Evolutionary conservation across 768 basidiomycete genomes (phyloP), one percentile per base, ranked within the genome.

Genomic region (Thelephora ganbajun): DNA sequence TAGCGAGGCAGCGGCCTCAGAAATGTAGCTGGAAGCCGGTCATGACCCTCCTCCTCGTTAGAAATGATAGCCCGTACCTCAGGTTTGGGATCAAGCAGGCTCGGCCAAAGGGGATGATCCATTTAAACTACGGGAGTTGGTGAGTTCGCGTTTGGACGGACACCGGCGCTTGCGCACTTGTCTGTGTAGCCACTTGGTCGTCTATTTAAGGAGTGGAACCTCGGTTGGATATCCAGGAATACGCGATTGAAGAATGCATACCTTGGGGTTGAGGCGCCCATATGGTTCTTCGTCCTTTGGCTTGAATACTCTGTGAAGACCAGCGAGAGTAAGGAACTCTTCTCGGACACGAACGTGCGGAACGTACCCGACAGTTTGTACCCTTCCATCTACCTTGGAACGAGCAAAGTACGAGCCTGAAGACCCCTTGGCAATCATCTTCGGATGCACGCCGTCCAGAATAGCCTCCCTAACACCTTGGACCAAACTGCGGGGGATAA

Each of bases 321-420:
- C 5, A 30, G 26, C 26, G 26, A 9, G 19, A 6, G 14, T 35
- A 11, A 11, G 19, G 7, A 39, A 35, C 39, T 22, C 19, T 50
- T 18, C 14, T 26, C 11, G 16, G 23, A 33, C 43, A 34, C 6
- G 7, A 4, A 5, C 18, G 14, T 41, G 9, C 39, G 18, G 11
- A 12, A 67, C 84, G 62, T 57, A 87, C 86, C 82, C 86, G 39
- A 90, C 80, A 12, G 83, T 88, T 52, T 84, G 81, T 6, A 88
- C 73, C 41, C 72, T 69, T 18, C 82, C 83, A 12, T 86, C 83
- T n/a, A 70, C 66, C 63, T 83, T 89, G 1, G 80, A 76, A 49
- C 86, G 77, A n/a, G 85, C 88, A 63, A 93, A 93, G 63, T 94
- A 94, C 42, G 85, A 88, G 0, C 91, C 91, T 5, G 83, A 87